A percentile compares a stretch with the other conserved stretches of the same genome.
These are phyloP conservation scores for Stephania japonica DNA, from an alignment of 164 flowering plant genomes.

Conservation along the genomic window DNA sequence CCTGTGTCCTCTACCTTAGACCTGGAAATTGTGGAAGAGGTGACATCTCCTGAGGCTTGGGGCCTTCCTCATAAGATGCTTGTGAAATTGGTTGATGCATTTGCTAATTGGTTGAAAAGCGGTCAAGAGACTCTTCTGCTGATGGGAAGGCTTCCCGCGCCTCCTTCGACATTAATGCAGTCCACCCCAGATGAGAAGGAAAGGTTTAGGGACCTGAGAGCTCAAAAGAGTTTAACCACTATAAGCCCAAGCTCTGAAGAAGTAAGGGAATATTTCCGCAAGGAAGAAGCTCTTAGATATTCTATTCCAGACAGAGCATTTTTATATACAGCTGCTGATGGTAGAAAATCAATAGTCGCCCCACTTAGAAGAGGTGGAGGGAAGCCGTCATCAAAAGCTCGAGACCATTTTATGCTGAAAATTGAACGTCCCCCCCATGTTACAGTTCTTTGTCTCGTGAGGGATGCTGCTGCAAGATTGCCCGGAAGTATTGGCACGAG, in stretches of 20 bases:
- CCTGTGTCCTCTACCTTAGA: slow-evolving; percentile 49
- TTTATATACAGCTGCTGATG: slow-evolving; percentile 90
- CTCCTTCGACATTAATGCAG: slow-evolving; percentile 66
- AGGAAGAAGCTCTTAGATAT: slow-evolving; percentile 83
- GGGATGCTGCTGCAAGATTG: slow-evolving; percentile 96
- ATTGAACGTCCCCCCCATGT: slow-evolving; percentile 96
- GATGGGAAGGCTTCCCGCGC: slow-evolving; percentile 87
- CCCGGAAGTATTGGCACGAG: slow-evolving; percentile 98
- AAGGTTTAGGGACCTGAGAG: slow-evolving; percentile 84
- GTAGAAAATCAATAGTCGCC: slow-evolving; percentile 89
- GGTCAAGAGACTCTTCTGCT: slow-evolving; percentile 92
- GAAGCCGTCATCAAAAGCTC: slow-evolving; percentile 94
- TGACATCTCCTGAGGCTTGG: slow-evolving; percentile 82
- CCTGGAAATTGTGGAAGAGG: slow-evolving; percentile 55
- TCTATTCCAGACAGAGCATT: slow-evolving; percentile 94
- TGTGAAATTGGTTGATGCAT: slow-evolving; percentile 92
- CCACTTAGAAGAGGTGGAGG: slow-evolving; percentile 97
- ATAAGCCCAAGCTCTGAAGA: slow-evolving; percentile 86
- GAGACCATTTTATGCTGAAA: slow-evolving; percentile 93
- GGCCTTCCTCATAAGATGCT: slow-evolving; percentile 89
- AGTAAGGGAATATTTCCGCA: slow-evolving; percentile 73
- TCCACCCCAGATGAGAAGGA: slow-evolving; percentile 81
- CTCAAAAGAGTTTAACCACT: slow-evolving; percentile 88
- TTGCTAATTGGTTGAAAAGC: slow-evolving; percentile 95
- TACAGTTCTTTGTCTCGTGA: slow-evolving; percentile 89